Conservation (phyloP, 345 rosid genomes). For the Eucalyptus curtisii region DNA sequence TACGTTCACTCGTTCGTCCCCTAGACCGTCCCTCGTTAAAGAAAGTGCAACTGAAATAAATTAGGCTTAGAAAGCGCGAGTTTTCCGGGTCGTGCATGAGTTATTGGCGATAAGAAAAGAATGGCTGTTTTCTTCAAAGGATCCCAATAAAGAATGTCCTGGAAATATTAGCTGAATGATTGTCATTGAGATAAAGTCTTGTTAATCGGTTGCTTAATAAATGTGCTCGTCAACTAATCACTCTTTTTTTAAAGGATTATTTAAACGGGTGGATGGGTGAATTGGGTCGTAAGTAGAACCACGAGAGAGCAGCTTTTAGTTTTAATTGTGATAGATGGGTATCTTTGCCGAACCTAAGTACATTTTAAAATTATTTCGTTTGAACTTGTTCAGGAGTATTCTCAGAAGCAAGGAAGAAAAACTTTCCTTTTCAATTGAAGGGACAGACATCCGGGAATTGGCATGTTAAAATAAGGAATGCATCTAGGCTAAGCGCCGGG, state of each 20-base stretch:
- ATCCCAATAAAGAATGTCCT: neutral
- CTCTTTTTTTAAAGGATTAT: neutral
- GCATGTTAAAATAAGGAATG: no score
- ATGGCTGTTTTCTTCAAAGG: neutral
- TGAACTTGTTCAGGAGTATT: fast-evolving
- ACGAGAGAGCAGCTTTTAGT: neutral
- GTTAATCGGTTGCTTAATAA: neutral
- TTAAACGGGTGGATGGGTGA: neutral
- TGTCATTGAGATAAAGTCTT: neutral
- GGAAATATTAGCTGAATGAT: neutral
- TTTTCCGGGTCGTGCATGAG: neutral
- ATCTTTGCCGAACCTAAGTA: fast-evolving
- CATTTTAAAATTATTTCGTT: fast-evolving
- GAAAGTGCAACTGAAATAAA: neutral
- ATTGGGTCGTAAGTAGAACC: neutral
- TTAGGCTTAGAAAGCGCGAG: neutral
- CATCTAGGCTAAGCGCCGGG: fast-evolving
- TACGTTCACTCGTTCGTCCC: neutral
- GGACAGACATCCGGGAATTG: fast-evolving
- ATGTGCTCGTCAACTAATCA: neutral
- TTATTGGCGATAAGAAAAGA: neutral
- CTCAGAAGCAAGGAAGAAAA: fast-evolving
- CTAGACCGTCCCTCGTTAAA: neutral
- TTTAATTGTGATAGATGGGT: neutral
- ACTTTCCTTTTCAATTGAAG: no score